These are phyloP conservation scores for Diaporthe helianthi DNA, from an alignment of 2,329 filamentous ascomycete genomes.

Conservation along the genomic window DNA sequence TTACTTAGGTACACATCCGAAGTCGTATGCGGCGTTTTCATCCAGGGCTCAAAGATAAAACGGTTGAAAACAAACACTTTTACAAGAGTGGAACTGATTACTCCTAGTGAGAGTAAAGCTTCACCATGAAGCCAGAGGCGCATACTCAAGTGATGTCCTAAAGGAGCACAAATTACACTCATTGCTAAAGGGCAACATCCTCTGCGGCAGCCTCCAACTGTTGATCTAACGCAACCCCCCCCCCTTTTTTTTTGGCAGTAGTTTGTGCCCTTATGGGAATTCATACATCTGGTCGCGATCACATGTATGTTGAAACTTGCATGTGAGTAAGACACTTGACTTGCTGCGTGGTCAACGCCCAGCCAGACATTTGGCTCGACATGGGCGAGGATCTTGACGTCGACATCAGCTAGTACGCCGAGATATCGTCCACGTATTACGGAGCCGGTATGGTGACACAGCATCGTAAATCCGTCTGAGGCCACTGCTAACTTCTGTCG, in stretches of 20 bases:
- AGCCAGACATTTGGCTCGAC: background rate
- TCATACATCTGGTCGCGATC: background rate
- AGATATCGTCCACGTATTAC: background rate
- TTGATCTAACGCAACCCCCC: background rate
- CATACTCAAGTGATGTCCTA: background rate
- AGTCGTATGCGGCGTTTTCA: no score
- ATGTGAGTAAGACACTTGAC: background rate
- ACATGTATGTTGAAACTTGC: no score
- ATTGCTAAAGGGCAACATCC: no score
- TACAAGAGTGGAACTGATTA: background rate
- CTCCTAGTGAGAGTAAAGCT: background rate
- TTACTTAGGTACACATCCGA: no score
- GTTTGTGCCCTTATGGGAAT: background rate
- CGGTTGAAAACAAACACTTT: no score
- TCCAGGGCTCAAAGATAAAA: no score
- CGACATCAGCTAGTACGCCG: background rate
- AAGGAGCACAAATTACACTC: no score
- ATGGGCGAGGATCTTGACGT: background rate
- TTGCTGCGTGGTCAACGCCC: background rate
- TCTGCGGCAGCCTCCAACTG: background rate
- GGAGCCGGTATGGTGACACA: background rate
- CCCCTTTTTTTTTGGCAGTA: no score
- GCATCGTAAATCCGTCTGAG: background rate
- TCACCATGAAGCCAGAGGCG: background rate
- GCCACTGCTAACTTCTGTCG: background rate